Evolutionary conservation across 2,329 filamentous ascomycete genomes (phyloP), one percentile per base, ranked within the genome.

Genomic region (Capronia coronata): DNA sequence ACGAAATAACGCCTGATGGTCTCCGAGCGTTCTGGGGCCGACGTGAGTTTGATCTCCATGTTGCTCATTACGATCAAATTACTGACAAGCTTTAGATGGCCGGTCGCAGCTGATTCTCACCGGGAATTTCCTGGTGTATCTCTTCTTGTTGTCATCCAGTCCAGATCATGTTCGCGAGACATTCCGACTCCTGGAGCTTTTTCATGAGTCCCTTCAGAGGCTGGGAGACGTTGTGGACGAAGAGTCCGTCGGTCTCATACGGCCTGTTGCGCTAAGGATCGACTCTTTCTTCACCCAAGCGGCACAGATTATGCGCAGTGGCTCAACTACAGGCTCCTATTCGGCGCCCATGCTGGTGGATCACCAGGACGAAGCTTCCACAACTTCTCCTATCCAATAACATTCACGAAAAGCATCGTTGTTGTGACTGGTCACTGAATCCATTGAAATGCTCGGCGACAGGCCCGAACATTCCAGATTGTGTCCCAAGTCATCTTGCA

Each of bases 41-140:
- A 11, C 67, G 70, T 72, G 63, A 57, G 70, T 70, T 44, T 43
- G 8, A 7, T 11, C 29, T 32, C 13, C 7, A 21, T 43, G 18
- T 41, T 8, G n/a, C 22, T 32, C 19, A 34, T 25, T 43, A 43
- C 13, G 37, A 25, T 10, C 11, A 32, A 6, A 46, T 38, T 23
- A 46, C 48, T 57, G 21, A 50, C 19, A 30, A 32, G n/a, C n/a
- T 19, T 34, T 1, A 62, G 64, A 66, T 48, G 62, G 63, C 14
- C 67, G 72, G 11, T 72, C 70, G 6, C 71, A 75, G 48, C 60
- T 75, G 0, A 73, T 74, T 2, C 62, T 74, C 0, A 71, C 69
- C 30, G 71, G 71, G 13, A 75, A 75, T 54, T 74, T 75, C 44
- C 63, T 75, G 41, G 71, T 75, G 21, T 73, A 73, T 51, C 64